Percentiles rank a stretch among this genome's conserved stretches.
Evolutionary conservation across 371 early-diverging fungal genomes (phyloP).

Genomic region (Chytridium lagenaria): DNA sequence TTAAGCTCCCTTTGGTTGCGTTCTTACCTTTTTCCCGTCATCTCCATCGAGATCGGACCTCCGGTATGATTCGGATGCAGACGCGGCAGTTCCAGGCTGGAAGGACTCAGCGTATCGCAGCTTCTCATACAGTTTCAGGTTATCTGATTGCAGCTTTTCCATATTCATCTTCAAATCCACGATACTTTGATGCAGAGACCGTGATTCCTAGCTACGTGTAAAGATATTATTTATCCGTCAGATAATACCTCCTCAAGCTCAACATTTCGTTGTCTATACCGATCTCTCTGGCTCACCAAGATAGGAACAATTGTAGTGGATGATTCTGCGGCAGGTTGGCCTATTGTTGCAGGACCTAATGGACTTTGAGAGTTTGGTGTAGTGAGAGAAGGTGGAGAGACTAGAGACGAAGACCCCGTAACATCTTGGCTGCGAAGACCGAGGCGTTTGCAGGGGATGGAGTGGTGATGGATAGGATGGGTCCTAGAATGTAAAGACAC

Average conservation of each 20-base stretch:
- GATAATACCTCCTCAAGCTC: conserved; percentile 75
- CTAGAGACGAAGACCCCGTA: too few species aligned
- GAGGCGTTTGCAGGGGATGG: too few species aligned
- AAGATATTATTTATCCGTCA: background rate
- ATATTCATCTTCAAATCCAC: conserved; percentile 72
- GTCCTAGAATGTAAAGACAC: too few species aligned
- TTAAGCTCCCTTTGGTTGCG: too few species aligned
- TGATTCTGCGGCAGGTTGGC: conserved; percentile 14
- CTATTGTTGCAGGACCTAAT: background rate
- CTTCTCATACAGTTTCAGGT: conserved; percentile 85
- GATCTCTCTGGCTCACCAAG: conserved; percentile 86
- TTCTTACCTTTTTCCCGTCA: conserved; percentile 4
- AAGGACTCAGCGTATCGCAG: conserved; percentile 76
- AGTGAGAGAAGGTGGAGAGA: background rate
- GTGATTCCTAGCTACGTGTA: background rate
- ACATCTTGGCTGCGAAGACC: too few species aligned
- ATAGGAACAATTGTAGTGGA: conserved; percentile 78
- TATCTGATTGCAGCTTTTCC: conserved; percentile 75
- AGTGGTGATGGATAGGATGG: too few species aligned
- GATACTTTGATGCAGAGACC: conserved; percentile 37
- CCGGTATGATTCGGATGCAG: too few species aligned
- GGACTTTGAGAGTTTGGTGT: background rate
- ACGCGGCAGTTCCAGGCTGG: background rate
- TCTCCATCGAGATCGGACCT: too few species aligned
- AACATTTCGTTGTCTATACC: conserved; percentile 82